Conservation (phyloP, 129 eudicot species). For the Tagetes patula region DNA sequence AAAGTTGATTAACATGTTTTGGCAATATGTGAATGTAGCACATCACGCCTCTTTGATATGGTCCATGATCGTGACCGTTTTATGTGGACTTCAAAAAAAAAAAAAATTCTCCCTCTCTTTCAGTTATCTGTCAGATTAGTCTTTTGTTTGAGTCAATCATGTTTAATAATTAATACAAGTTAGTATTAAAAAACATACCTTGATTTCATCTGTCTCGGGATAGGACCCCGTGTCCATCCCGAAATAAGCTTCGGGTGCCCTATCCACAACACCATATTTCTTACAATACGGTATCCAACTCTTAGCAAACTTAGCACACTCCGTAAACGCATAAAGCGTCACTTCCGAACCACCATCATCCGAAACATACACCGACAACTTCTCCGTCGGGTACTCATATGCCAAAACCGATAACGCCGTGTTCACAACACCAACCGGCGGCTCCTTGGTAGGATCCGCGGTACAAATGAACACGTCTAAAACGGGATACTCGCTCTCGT, state of each 20-base stretch:
- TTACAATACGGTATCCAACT: constrained; percentile 55
- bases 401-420: constrained; percentile 67
- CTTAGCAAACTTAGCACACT: constrained; percentile 47
- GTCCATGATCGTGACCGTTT: no score
- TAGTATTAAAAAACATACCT: constrained; percentile 30
- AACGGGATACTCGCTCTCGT: constrained; percentile 38
- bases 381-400: constrained; percentile 45
- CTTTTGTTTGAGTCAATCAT: no score
- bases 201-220: constrained; percentile 28
- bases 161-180: no score
- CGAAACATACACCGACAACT: constrained; percentile 47
- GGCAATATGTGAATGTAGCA: no score
- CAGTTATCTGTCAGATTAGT: no score
- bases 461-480: constrained; percentile 69
- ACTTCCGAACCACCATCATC: constrained; percentile 57
- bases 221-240: background rate
- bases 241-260: constrained; percentile 52
- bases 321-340: constrained; percentile 49
- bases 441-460: constrained; percentile 70
- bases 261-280: constrained; percentile 31
- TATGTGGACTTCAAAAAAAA: no score
- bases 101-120: no score
- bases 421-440: constrained; percentile 53
- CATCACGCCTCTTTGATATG: no score
- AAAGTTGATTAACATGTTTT: no score